phyloP scores from a whole-genome alignment of 805 yeast species.

The Ogataea ganodermae region DNA sequence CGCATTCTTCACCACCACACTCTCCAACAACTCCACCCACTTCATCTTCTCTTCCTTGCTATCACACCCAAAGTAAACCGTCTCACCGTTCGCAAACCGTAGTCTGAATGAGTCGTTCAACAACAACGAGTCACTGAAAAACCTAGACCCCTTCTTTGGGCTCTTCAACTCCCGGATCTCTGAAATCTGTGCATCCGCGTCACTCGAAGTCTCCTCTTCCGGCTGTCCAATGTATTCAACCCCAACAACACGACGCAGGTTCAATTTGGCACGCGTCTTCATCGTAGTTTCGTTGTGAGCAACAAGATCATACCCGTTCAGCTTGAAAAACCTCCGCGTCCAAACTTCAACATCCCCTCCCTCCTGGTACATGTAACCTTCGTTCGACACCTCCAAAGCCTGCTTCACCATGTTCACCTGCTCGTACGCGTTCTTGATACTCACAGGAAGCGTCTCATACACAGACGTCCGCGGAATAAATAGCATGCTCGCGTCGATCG shows the following conservation, averaged over 20 bases:
- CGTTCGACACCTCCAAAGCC: conserved; percentile 35
- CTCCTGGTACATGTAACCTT: conserved; percentile 81
- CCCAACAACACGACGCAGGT: conserved; percentile 65
- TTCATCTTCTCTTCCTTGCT: conserved; percentile 55
- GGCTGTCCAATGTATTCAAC: conserved; percentile 46
- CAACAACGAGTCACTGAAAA: conserved; percentile 70
- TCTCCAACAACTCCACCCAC: conserved; percentile 67
- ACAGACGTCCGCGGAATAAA: conserved; percentile 64
- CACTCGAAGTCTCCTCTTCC: conserved; percentile 24
- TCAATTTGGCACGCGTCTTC: conserved; percentile 75
- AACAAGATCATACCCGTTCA: conserved; percentile 68
- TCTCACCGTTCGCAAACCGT: conserved; percentile 75
- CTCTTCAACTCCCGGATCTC: conserved; percentile 23
- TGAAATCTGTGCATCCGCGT: conserved; percentile 11
- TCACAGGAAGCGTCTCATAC: conserved; percentile 67
- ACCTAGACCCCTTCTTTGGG: conserved; percentile 40
- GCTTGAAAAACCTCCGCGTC: conserved; percentile 72
- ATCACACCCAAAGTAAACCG: conserved; percentile 84
- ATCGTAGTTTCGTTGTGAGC: conserved; percentile 74
- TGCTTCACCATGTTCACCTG: conserved; percentile 42
- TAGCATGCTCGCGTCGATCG: conserved; percentile 65
- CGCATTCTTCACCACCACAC: conserved; percentile 45
- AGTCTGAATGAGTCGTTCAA: conserved; percentile 76
- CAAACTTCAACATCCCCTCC: conserved; percentile 86
- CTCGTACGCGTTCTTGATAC: conserved; percentile 55